Conservation (phyloP, 805 yeast genomes). For the Torulaspora maleeae region DNA sequence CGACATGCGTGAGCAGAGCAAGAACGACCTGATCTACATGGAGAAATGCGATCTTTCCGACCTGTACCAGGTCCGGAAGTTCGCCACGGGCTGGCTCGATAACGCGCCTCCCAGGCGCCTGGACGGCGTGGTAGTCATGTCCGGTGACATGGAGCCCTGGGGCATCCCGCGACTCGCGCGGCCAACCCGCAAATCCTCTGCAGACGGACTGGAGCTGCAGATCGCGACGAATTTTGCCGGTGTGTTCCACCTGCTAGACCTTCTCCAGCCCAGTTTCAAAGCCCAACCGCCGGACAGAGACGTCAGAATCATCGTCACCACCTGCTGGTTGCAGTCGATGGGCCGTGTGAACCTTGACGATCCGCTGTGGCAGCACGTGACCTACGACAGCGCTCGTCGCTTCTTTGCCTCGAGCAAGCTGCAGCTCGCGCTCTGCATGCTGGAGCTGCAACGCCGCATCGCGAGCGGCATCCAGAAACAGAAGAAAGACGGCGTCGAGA, state of each 20-base stretch:
- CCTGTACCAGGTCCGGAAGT: constrained; percentile 70
- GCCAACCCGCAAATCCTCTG: constrained; percentile 55
- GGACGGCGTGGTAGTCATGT: constrained; percentile 86
- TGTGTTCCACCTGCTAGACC: constrained; percentile 73
- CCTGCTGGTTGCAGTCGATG: constrained; percentile 73
- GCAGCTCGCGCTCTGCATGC: constrained; percentile 66
- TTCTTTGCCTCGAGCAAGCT: constrained; percentile 81
- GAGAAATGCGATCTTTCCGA: constrained; percentile 81
- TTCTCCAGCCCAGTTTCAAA: constrained; percentile 76
- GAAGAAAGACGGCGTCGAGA: constrained; percentile 27
- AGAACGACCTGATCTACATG: constrained; percentile 77
- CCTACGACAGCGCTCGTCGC: constrained; percentile 65
- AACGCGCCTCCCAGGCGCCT: constrained; percentile 84
- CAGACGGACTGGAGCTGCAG: constrained; percentile 84
- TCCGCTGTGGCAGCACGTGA: constrained; percentile 54
- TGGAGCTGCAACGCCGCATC: constrained; percentile 68
- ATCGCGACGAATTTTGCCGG: constrained; percentile 77
- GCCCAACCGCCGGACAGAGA: constrained; percentile 95
- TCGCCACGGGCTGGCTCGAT: constrained; percentile 93
- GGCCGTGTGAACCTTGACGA: constrained; percentile 61
- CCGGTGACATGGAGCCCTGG: constrained; percentile 75
- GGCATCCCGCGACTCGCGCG: constrained; percentile 35
- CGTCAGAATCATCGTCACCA: constrained; percentile 72
- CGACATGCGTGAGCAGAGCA: constrained; percentile 65
- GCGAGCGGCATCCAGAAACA: constrained; percentile 60